Evolutionary conservation across 495 filamentous ascomycete genomes (phyloP), one percentile per base, ranked within the genome.

Genomic region (Parathielavia appendiculata): DNA sequence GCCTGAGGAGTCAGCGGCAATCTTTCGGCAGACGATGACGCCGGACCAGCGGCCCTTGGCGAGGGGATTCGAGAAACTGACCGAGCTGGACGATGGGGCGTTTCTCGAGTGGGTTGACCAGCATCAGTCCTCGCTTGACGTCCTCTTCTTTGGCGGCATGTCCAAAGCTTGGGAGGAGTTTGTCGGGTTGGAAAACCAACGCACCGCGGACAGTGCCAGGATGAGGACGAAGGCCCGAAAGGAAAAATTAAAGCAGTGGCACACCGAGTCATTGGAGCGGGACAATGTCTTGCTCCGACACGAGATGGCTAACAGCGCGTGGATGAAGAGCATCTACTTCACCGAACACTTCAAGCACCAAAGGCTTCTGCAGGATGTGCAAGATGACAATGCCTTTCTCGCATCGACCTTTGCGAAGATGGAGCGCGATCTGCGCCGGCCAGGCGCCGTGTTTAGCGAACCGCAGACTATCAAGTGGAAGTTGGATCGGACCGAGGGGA

Each of bases 261-360:
- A 84, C 43, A 69, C 75, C 5, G 83, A 91, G 50, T 83, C 86
- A 58, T 70, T 82, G 30, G 77, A 80, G 47, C 77, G 78, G 20
- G 89, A 95, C 46, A 86, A 88, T 57, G 75, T 86, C 40, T 79
- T 87, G 49, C 81, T 86, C 52, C 85, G 85, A 14, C 91, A 96
- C 65, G 89, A 95, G 62, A 86, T 86, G 59, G 86, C 89, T 1
- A 88, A 91, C 54, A 86, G 84, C 50, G 86, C 91, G 54, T 97
- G 92, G 95, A 86, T 90, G 73, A 88, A 90, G 55, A 97, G 96
- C 61, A 95, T 97, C 41, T 92, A 91, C 69, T 83, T 87, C 57
- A 89, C 92, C 0, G 93, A 98, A 70, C 87, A 92, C 58, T 80
- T 92, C 63, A 97, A 95, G 67, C 87, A 92, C 54, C 92, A 96